These are phyloP conservation scores for Exserohilum rostratum DNA, from an alignment of 2,329 filamentous ascomycete species.

Conservation along the genomic window DNA sequence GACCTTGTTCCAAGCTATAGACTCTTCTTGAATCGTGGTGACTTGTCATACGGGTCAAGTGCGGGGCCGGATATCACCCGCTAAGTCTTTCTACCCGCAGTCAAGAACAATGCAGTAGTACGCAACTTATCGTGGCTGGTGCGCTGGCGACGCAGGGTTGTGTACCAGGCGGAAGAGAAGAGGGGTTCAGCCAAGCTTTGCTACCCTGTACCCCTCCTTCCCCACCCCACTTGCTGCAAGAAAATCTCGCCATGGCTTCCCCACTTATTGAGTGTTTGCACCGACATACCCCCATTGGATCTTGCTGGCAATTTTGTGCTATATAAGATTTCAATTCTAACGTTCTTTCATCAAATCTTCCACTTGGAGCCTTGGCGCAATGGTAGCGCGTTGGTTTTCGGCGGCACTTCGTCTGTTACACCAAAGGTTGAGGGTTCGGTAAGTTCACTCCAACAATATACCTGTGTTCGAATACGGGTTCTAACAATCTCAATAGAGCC, in stretches of 20 bases:
- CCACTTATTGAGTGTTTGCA: background rate
- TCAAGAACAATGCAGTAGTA: background rate
- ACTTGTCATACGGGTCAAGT: too few relatives aligned
- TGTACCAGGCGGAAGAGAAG: background rate
- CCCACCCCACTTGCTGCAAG: background rate
- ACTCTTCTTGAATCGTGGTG: background rate
- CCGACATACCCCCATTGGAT: too few relatives aligned
- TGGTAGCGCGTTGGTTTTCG: conserved; percentile 41
- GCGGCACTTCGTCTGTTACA: conserved; percentile 23
- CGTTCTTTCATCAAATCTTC: conserved; percentile 3
- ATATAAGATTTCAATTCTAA: background rate
- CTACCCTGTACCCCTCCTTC: too few relatives aligned
- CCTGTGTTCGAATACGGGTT: background rate
- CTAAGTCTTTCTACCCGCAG: background rate
- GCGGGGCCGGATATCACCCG: too few relatives aligned
- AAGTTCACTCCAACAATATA: too few relatives aligned
- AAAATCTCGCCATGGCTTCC: background rate
- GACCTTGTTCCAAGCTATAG: background rate
- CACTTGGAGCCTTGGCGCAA: conserved; percentile 32
- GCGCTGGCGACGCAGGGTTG: too few relatives aligned
- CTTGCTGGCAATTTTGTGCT: too few relatives aligned
- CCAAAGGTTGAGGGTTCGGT: conserved; percentile 35
- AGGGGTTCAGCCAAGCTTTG: background rate
- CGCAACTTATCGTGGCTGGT: too few relatives aligned
- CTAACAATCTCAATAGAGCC: conserved; percentile 14